Percentiles rank a stretch among this genome's conserved stretches.
phyloP scores from a whole-genome alignment of 495 filamentous ascomycete genomes.

The Penicillium ucsense region DNA sequence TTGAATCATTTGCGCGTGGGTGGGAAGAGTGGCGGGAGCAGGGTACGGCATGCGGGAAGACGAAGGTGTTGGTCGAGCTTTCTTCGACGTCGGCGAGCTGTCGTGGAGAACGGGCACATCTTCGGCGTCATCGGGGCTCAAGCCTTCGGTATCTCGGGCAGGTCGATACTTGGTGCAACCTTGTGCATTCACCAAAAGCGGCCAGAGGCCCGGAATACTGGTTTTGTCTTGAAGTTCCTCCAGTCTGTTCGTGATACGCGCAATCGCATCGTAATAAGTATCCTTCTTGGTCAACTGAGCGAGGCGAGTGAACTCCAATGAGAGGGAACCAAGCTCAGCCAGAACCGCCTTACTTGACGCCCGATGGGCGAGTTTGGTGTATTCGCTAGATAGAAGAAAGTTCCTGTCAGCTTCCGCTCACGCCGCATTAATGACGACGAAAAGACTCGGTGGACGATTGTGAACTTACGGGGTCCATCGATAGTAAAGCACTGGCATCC shows the following conservation, averaged over 20 bases:
- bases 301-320: slow-evolving; percentile 90
- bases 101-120: not conserved
- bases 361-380: slow-evolving; percentile 53
- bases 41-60: slow-evolving; percentile 8
- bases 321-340: slow-evolving; percentile 82
- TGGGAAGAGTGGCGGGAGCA: slow-evolving; percentile 18
- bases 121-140: not conserved
- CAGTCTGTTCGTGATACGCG: slow-evolving; percentile 80
- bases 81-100: not conserved
- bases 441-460: not conserved
- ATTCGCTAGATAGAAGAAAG: slow-evolving; percentile 26
- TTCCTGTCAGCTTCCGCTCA: not conserved
- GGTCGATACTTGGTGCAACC: slow-evolving; percentile 42
- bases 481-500: slow-evolving; percentile 87
- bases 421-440: not conserved
- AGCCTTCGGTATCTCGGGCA: not conserved
- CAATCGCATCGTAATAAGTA: slow-evolving; percentile 92
- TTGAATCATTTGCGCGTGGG: slow-evolving; percentile 15
- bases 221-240: slow-evolving; percentile 70
- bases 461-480: slow-evolving; percentile 62
- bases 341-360: slow-evolving; percentile 55
- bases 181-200: slow-evolving; percentile 66
- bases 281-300: slow-evolving; percentile 80
- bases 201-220: slow-evolving; percentile 75
- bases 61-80: not conserved